These are phyloP conservation scores for Boehmeria nivea DNA, from an alignment of 306 rosid genomes.

Conservation along the genomic window DNA sequence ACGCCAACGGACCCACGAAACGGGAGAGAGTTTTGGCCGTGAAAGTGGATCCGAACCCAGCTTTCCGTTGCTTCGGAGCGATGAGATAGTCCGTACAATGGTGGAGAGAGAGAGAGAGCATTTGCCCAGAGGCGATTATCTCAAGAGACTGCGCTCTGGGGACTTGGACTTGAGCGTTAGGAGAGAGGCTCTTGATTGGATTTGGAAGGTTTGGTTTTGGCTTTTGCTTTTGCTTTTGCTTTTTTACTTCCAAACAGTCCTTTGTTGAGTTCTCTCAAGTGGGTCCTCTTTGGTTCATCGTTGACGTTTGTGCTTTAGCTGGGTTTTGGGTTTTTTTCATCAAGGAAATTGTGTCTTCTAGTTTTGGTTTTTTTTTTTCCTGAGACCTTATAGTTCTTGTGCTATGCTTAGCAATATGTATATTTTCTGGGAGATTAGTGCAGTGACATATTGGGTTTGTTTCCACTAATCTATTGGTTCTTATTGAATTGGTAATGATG, in stretches of 20 bases:
- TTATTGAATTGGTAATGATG: conserved; percentile 22
- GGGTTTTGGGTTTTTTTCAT: conserved; percentile 20
- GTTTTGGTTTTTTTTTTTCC: too few relatives aligned
- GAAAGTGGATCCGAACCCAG: conserved; percentile 30
- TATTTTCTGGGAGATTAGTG: too few relatives aligned
- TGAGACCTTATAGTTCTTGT: too few relatives aligned
- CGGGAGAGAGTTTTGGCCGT: conserved; percentile 17
- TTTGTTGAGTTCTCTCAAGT: conserved; percentile 13
- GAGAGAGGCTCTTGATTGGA: conserved; percentile 69
- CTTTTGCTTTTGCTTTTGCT: not conserved
- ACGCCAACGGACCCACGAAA: conserved; percentile 13
- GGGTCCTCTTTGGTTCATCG: conserved; percentile 7
- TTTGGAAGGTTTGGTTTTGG: conserved; percentile 53
- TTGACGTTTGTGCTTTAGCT: too few relatives aligned
- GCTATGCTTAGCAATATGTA: too few relatives aligned
- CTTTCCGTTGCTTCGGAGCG: conserved; percentile 33
- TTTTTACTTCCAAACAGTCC: not conserved
- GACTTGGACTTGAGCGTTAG: conserved; percentile 61
- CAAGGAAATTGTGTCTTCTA: not conserved
- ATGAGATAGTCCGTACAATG: conserved; percentile 39
- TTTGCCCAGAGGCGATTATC: conserved; percentile 60
- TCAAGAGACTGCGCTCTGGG: conserved; percentile 51
- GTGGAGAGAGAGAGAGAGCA: conserved; percentile 48
- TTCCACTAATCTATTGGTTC: conserved; percentile 8
- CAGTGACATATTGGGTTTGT: conserved; percentile 10